Evolutionary conservation across 345 rosid species (phyloP), one percentile per base, ranked within the genome.

Genomic region (Sisymbrium altissimum): DNA sequence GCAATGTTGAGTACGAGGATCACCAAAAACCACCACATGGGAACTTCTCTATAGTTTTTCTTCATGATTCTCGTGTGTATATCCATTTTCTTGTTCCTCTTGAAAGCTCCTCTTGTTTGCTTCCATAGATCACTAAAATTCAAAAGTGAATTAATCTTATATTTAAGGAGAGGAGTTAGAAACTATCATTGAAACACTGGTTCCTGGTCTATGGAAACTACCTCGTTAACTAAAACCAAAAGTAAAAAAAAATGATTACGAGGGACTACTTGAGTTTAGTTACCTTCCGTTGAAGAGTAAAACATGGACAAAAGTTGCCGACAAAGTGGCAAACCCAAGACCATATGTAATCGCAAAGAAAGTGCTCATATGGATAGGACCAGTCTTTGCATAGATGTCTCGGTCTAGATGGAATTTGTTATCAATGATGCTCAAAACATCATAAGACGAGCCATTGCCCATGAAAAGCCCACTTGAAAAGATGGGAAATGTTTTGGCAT

Each of bases 331-430:
- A 78, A 91, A 91, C 33, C 95, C 95, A 53, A 91, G 70, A 18
- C 97, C 97, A 68, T 91, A 91, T 38, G 91, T 83, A 80, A 89
- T 48, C 3, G 95, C 91, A 62, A 91, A 91, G 81, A 91, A 84
- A 15, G 92, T 84, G 72, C 97, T 87, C 66, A 91, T 82, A 68
- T 87, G 74, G 3, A 87, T 53, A 14, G 80, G 79, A 23, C 95
- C 97, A 15, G 62, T 77, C 73, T 70, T 71, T 1, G 83, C 81
- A 66, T 87, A 91, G 4, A 64, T 79, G 8, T 46, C 62, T 43
- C 85, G 73, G 68, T 89, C 88, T 3, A 91, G 91, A 19, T 83
- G 89, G 58, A 91, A 91, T 59, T 78, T 48, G 6, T 79, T 48
- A 61, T 89, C 67, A 15, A 89, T 84, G 23, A 91, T 91, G 53